Evolutionary conservation across 2,329 filamentous ascomycete species (phyloP), one percentile per base, ranked within the genome.

Genomic region (Phoma sp.): DNA sequence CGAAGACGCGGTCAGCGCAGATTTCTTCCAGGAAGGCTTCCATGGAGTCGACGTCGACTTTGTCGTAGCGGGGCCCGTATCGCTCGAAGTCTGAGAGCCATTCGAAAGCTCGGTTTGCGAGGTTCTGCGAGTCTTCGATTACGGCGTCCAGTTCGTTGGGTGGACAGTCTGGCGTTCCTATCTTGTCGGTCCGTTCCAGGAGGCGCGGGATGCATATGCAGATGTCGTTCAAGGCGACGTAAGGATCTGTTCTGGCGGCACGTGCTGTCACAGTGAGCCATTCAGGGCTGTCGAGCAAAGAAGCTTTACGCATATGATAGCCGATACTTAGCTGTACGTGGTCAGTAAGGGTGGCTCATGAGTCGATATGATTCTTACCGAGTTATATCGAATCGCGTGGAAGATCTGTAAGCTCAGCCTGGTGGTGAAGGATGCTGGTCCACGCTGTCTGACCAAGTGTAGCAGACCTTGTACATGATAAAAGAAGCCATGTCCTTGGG

Each of bases 381-480:
- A 71, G 37, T 73, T 70, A 28, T 74, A 74, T 10, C 72, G 66
- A 45, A 72, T 72, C 1, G 69, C 72, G 40, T 73, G 71, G 47
- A 69, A 73, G 10, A 72, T 64, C 25, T 69, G 65, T 56, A 74
- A 59, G 47, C 64, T 71, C 25, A 73, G 29, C 38, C 65, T 61
- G 11, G 54, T 66, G 6, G 66, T 59, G 25, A 74, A 70, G 1
- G 70, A 72, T 9, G 61, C 42, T 12, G 72, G 72, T 1, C 72
- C 71, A 17, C 72, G 69, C 47, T 67, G 63, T 42, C 55, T 68
- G 7, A 74, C 43, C 11, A 74, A 47, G 43, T 66, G 71, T 7
- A 74, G 52, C 25, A 73, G 59, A 7, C 72, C 72, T 56, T 74
- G 71, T 3, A 73, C 67, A 49, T 74, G 71, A 38, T 71, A 73